Evolutionary conservation across 2,329 filamentous ascomycete genomes (phyloP).

Genomic region (Cytospora piceae): DNA sequence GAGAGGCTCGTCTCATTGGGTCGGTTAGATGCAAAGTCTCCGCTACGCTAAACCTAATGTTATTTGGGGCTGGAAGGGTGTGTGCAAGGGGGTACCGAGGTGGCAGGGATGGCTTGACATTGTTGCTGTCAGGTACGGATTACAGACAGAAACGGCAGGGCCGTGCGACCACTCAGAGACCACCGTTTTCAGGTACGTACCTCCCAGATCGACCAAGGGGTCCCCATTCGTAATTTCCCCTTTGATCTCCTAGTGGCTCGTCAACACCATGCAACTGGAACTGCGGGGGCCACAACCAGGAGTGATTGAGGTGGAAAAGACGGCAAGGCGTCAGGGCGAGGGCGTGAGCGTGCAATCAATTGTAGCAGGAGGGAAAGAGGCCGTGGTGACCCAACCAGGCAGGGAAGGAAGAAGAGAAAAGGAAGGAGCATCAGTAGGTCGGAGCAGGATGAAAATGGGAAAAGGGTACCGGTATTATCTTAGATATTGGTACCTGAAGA

Average conservation of each 20-base stretch:
- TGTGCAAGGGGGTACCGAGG: neutral
- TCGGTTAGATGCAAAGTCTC: neutral
- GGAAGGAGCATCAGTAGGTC: no score
- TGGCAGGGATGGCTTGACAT: slow-evolving; percentile 14
- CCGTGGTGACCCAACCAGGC: neutral
- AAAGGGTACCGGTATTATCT: no score
- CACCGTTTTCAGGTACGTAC: slow-evolving; percentile 24
- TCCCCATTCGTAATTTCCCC: slow-evolving; percentile 29
- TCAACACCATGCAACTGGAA: slow-evolving; percentile 20
- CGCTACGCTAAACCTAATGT: slow-evolving; percentile 10
- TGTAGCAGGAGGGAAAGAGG: neutral
- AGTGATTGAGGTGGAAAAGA: neutral
- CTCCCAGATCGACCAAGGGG: slow-evolving; percentile 19
- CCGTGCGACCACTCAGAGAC: slow-evolving; percentile 10
- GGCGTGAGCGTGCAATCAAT: neutral
- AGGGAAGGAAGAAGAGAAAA: neutral
- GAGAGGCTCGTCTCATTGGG: slow-evolving; percentile 8
- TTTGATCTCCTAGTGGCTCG: slow-evolving; percentile 21
- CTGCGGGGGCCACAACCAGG: slow-evolving; percentile 14
- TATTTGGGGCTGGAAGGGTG: slow-evolving; percentile 1
- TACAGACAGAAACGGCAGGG: slow-evolving; percentile 1
- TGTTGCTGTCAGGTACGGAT: slow-evolving; percentile 15
- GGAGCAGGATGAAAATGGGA: no score
- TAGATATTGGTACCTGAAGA: neutral
- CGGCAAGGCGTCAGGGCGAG: neutral